phyloP scores from a whole-genome alignment of 2,329 filamentous ascomycete species.

The Aspergillus neotritici region DNA sequence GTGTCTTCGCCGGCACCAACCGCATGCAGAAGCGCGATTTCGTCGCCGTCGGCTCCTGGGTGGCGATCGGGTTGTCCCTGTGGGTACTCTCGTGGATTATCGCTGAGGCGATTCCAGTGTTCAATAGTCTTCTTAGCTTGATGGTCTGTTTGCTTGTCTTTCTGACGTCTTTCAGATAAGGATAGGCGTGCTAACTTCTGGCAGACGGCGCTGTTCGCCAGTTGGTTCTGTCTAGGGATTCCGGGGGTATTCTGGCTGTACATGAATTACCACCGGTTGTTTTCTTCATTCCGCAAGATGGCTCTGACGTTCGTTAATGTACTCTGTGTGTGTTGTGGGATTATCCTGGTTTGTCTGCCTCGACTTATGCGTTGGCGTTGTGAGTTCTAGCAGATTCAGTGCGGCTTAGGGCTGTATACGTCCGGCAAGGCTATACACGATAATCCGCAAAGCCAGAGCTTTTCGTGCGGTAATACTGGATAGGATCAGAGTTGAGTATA shows the following conservation, averaged over 20 bases:
- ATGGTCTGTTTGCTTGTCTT: not conserved
- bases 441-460: too few species aligned
- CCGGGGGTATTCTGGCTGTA: slow-evolving; percentile 14
- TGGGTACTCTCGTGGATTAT: slow-evolving; percentile 64
- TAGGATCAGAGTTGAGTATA: too few species aligned
- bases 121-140: slow-evolving; percentile 29
- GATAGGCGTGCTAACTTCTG: not conserved
- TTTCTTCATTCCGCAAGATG: slow-evolving; percentile 7
- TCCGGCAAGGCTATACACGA: too few species aligned
- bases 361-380: too few species aligned
- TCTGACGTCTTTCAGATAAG: too few species aligned
- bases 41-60: slow-evolving; percentile 53
- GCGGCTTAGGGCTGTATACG: too few species aligned
- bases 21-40: slow-evolving; percentile 49
- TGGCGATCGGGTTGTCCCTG: slow-evolving; percentile 49
- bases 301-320: slow-evolving; percentile 8
- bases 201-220: slow-evolving; percentile 9
- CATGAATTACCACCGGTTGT: slow-evolving; percentile 9
- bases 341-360: slow-evolving; percentile 3
- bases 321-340: slow-evolving; percentile 5
- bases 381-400: too few species aligned
- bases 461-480: too few species aligned
- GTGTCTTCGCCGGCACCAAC: slow-evolving; percentile 56
- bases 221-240: slow-evolving; percentile 13
- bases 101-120: slow-evolving; percentile 63